phyloP scores from a whole-genome alignment of 2,329 filamentous ascomycete species.

The Xylaria sp. region DNA sequence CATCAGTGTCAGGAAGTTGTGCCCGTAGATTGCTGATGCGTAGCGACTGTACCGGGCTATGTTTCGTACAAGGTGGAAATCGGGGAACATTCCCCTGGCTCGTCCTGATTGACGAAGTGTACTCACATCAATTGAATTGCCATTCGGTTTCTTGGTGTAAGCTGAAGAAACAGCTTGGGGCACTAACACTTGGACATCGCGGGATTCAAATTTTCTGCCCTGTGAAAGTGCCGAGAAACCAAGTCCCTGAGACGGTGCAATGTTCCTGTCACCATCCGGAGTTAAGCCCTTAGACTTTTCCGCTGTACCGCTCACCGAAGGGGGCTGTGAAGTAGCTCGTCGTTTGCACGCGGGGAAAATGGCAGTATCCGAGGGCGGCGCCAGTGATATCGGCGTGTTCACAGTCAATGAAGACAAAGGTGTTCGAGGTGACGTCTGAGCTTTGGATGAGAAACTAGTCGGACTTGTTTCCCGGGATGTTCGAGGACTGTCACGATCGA shows the following conservation, averaged over 20 bases:
- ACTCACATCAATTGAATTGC: constrained; percentile 43
- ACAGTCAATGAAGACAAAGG: constrained; percentile 49
- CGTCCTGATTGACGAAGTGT: constrained; percentile 48
- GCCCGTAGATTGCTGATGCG: constrained; percentile 61
- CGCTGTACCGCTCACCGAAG: constrained; percentile 18
- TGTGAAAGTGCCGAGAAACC: constrained; percentile 33
- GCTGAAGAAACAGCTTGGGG: constrained; percentile 49
- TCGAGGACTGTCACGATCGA: constrained; percentile 33
- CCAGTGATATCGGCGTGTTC: constrained; percentile 47
- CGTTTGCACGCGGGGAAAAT: too few relatives aligned
- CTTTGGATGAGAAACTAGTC: constrained; percentile 37
- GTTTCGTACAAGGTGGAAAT: constrained; percentile 54
- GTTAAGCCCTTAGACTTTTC: constrained; percentile 4
- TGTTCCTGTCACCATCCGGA: constrained; percentile 11
- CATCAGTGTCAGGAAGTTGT: constrained; percentile 57
- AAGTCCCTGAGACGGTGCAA: constrained; percentile 21
- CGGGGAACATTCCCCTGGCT: constrained; percentile 55
- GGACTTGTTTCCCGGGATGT: constrained; percentile 35
- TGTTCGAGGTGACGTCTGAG: constrained; percentile 32
- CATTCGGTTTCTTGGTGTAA: constrained; percentile 45
- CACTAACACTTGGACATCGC: constrained; percentile 49
- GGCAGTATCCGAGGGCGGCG: constrained; percentile 47
- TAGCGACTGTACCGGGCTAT: constrained; percentile 62
- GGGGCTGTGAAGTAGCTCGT: constrained; percentile 29
- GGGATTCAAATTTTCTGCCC: constrained; percentile 52